phyloP scores from a whole-genome alignment of 495 filamentous ascomycete species.

The Aspergillus homomorphus region DNA sequence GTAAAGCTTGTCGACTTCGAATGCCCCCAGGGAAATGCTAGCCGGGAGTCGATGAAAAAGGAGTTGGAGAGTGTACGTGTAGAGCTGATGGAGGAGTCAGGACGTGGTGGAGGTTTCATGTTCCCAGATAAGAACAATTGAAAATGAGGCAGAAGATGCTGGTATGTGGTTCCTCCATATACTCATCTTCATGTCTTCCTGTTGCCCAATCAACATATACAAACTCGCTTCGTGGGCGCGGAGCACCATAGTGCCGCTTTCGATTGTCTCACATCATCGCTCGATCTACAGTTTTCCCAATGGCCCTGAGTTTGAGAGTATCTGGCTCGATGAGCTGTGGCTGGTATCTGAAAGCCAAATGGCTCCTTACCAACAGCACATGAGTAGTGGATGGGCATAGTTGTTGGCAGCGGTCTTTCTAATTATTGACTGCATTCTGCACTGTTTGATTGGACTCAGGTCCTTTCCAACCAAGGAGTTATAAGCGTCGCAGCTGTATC shows the following conservation, averaged over 20 bases:
- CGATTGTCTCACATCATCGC: conserved; percentile 33
- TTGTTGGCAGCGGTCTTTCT: neutral
- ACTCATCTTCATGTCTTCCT: conserved; percentile 34
- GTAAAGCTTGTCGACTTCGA: too few relatives aligned
- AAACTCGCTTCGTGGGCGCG: conserved; percentile 38
- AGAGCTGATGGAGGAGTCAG: too few relatives aligned
- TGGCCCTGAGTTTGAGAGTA: conserved; percentile 13
- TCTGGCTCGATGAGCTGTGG: conserved; percentile 36
- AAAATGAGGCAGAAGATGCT: too few relatives aligned
- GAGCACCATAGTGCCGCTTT: conserved; percentile 31
- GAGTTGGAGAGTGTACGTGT: too few relatives aligned
- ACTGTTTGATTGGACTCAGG: neutral
- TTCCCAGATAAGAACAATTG: too few relatives aligned
- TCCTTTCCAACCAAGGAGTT: conserved; percentile 6
- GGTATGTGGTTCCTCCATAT: too few relatives aligned
- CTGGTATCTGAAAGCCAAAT: conserved; percentile 18
- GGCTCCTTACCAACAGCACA: conserved; percentile 14
- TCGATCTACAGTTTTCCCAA: conserved; percentile 33
- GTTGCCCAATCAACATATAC: conserved; percentile 36
- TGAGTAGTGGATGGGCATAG: too few relatives aligned
- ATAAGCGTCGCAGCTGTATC: conserved; percentile 17
- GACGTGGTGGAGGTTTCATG: too few relatives aligned
- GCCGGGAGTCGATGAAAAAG: too few relatives aligned
- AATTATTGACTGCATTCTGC: neutral
- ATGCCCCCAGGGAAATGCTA: too few relatives aligned